These are phyloP conservation scores for Sclerotinia spermophila DNA, from an alignment of 2,329 filamentous ascomycete species.

Conservation along the genomic window DNA sequence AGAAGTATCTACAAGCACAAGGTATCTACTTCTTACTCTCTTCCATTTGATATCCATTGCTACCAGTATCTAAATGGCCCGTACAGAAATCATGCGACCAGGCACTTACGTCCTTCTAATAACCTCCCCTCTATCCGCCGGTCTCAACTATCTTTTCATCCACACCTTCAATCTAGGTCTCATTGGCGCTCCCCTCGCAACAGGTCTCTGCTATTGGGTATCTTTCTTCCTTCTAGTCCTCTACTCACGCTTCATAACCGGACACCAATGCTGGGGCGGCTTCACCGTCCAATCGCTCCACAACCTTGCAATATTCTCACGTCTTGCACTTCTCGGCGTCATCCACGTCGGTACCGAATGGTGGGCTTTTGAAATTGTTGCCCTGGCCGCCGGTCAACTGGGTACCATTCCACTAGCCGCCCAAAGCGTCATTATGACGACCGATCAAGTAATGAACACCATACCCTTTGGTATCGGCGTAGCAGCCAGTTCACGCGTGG, in stretches of 20 bases:
- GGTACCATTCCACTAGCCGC: conserved; percentile 77
- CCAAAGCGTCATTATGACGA: conserved; percentile 86
- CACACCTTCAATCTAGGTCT: conserved; percentile 68
- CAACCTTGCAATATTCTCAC: conserved; percentile 67
- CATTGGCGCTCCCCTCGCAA: conserved; percentile 76
- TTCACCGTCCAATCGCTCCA: conserved; percentile 60
- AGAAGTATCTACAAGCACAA: conserved; percentile 86
- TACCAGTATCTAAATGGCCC: neutral
- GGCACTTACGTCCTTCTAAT: conserved; percentile 80
- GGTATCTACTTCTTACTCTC: conserved; percentile 53
- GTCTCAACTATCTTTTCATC: conserved; percentile 78
- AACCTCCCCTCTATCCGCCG: conserved; percentile 75
- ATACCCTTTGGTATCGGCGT: conserved; percentile 86
- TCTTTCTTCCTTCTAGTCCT: conserved; percentile 73
- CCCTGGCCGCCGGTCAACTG: conserved; percentile 73
- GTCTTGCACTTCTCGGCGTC: conserved; percentile 71
- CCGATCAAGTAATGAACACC: conserved; percentile 74
- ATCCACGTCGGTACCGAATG: conserved; percentile 86
- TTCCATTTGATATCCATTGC: conserved; percentile 43
- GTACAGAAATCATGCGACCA: conserved; percentile 64
- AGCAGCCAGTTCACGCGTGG: conserved; percentile 71
- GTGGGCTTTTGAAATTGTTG: conserved; percentile 94
- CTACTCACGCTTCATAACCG: conserved; percentile 68
- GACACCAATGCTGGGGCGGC: conserved; percentile 77
- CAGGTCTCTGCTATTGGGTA: conserved; percentile 80